Percentiles rank a stretch among this genome's conserved stretches.
These are phyloP conservation scores for Stereum hirsutum DNA, from an alignment of 1,284 basidiomycete genomes.

Conservation along the genomic window DNA sequence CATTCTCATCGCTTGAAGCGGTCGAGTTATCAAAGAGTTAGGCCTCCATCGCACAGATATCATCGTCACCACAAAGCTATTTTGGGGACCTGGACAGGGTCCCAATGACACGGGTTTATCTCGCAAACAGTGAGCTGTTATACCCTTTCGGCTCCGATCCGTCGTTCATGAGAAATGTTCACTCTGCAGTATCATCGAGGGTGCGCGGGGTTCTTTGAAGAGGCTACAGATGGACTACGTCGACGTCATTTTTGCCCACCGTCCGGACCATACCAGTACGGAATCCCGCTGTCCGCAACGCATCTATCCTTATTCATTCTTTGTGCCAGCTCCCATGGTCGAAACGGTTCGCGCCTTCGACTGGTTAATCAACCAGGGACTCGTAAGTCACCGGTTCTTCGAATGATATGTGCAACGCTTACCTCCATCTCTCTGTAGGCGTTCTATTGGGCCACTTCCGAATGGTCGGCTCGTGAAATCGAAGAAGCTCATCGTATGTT, in stretches of 20 bases:
- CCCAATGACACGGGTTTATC: slow-evolving; percentile 56
- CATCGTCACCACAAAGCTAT: slow-evolving; percentile 66
- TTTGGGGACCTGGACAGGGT: slow-evolving; percentile 43
- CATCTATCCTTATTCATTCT: background rate
- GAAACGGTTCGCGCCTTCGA: slow-evolving; percentile 71
- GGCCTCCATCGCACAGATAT: slow-evolving; percentile 63
- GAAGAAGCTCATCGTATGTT: slow-evolving; percentile 61
- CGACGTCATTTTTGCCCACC: slow-evolving; percentile 63
- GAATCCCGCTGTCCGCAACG: no score
- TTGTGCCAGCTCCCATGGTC: slow-evolving; percentile 46
- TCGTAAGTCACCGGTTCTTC: slow-evolving; percentile 28
- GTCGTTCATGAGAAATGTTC: no score
- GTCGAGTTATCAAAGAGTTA: slow-evolving; percentile 70
- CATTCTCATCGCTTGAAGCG: slow-evolving; percentile 35
- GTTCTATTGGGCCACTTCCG: slow-evolving; percentile 72
- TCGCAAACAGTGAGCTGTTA: slow-evolving; percentile 58
- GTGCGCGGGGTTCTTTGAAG: slow-evolving; percentile 56
- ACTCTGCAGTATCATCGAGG: slow-evolving; percentile 63
- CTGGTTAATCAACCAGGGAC: slow-evolving; percentile 57
- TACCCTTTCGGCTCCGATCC: background rate
- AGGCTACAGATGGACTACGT: slow-evolving; percentile 74
- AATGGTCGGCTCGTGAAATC: slow-evolving; percentile 71
- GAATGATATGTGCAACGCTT: background rate
- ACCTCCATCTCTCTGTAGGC: slow-evolving; percentile 28
- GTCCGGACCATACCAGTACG: slow-evolving; percentile 42